Evolutionary conservation across 176 grass and related monocot species (phyloP).

Genomic region (Thalia dealbata): DNA sequence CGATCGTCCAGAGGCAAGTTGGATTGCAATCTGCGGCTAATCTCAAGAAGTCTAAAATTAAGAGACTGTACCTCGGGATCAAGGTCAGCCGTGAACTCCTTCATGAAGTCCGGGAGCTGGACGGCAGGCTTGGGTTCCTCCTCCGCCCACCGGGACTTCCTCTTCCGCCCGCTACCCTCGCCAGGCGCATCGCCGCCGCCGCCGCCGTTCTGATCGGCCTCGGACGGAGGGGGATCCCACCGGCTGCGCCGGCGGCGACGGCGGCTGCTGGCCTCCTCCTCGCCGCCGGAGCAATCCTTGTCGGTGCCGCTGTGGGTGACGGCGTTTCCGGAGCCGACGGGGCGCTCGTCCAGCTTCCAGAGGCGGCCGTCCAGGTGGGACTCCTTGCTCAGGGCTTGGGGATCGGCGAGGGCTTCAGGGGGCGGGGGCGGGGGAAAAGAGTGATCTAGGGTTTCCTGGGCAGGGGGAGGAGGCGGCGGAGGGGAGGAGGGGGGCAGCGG

Average conservation of each 20-base stretch:
- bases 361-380: neutral
- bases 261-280: conserved; percentile 28
- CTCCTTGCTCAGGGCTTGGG: neutral
- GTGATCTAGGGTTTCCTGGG: neutral
- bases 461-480: neutral
- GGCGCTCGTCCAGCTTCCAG: neutral
- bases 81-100: conserved; percentile 80
- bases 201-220: conserved; percentile 32
- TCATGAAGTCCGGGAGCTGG: conserved; percentile 90
- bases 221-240: conserved; percentile 61
- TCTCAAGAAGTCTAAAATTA: conserved; percentile 72
- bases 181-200: conserved; percentile 28
- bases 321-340: neutral
- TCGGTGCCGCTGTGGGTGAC: conserved; percentile 10
- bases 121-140: conserved; percentile 69
- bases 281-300: conserved; percentile 13
- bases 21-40: conserved; percentile 55
- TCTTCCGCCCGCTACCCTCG: conserved; percentile 32
- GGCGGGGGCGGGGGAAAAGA: conserved; percentile 1
- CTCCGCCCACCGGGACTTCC: conserved; percentile 90
- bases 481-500: neutral
- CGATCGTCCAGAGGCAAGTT: conserved; percentile 66
- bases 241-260: conserved; percentile 60
- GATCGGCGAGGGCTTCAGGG: neutral
- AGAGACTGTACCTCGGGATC: conserved; percentile 88